Base-by-base conservation (phyloP, 352 stramenopile species). In the Globisporangium cystogenes region DNA sequence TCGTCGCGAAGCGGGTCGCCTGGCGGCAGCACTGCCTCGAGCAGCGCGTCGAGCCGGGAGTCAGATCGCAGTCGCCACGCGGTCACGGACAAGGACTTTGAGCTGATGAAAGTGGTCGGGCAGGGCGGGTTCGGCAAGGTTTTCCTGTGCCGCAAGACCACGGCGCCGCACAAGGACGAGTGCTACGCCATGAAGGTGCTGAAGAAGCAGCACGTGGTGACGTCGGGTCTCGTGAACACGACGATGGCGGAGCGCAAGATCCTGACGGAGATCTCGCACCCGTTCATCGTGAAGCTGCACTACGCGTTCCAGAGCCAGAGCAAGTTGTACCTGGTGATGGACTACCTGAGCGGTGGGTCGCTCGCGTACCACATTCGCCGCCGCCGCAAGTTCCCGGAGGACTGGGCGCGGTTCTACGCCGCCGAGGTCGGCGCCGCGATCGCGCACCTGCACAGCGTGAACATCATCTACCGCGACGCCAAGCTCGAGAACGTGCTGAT, bases 131-230 rank as follows among this genome's bases (percentile, higher is more conserved):
- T 98, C 67, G 95, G 94, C 71, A 98, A 99, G 73, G 97, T 99
- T 16, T 99, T 99, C 66, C 70, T 99, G 27, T 96, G 97, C 7
- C 83, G 92, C 51, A 98, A 99, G 73, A 90, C 87, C 4, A 98
- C 72, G 14, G 55, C 73, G 14, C 86, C 78, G 10, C 79, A 88
- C 51, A 95, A 94, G 41, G 86, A 90, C 35, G 78, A 98, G 61
- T 98, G 97, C 65, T 99, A 98, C 68, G 97, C 97, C 4, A 98
- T 99, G 84, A 99, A 99, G 64, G 89, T 98, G 43, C 65, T 98
- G 51, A 96, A 97, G 68, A 98, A 98, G 64, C 78, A 93, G 48
- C 81, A 96, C 43, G 82, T 98, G 23, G 81, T 94, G 41, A 93
- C 84, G 31, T 96, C 86, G 39, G 86, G 87, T 2, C 81, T 97